Conservation (phyloP, 140 eudicot species). For the Cichorium intybus region DNA sequence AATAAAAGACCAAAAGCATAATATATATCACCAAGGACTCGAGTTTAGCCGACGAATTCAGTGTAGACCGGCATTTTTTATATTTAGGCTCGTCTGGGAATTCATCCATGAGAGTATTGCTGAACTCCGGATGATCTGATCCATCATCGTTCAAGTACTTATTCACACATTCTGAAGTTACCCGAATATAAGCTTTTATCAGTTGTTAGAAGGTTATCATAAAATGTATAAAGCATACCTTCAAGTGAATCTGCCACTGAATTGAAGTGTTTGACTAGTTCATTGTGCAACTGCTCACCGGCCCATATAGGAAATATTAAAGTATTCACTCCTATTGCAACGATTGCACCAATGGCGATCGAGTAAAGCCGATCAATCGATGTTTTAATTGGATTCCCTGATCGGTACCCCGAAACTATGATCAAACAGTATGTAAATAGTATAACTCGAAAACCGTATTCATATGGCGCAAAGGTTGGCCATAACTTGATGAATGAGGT, state of each 20-base stretch:
- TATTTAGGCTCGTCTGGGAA: conserved; percentile 71
- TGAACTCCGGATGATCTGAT: conserved; percentile 44
- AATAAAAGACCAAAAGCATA: neutral
- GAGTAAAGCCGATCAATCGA: conserved; percentile 65
- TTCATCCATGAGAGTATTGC: conserved; percentile 55
- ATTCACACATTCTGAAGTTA: conserved; percentile 59
- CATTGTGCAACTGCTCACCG: conserved; percentile 71
- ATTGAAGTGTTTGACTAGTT: conserved; percentile 46
- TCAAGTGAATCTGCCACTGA: conserved; percentile 68
- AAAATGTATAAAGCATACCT: conserved; percentile 42
- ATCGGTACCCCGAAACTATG: conserved; percentile 69
- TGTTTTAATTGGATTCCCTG: conserved; percentile 58
- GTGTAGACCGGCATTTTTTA: conserved; percentile 42
- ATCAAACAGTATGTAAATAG: conserved; percentile 73
- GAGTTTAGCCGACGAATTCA: conserved; percentile 55
- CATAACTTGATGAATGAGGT: conserved; percentile 70
- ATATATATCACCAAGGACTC: conserved; percentile 53
- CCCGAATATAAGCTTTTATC: conserved; percentile 5
- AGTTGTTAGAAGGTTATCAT: neutral
- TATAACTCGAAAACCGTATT: conserved; percentile 67
- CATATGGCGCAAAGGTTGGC: conserved; percentile 68
- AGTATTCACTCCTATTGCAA: conserved; percentile 54
- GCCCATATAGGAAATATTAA: conserved; percentile 75
- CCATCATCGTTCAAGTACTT: conserved; percentile 59
- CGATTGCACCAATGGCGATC: conserved; percentile 59